Evolutionary conservation across 2,329 filamentous ascomycete genomes (phyloP).

Genomic region (Kalmusia sp.): DNA sequence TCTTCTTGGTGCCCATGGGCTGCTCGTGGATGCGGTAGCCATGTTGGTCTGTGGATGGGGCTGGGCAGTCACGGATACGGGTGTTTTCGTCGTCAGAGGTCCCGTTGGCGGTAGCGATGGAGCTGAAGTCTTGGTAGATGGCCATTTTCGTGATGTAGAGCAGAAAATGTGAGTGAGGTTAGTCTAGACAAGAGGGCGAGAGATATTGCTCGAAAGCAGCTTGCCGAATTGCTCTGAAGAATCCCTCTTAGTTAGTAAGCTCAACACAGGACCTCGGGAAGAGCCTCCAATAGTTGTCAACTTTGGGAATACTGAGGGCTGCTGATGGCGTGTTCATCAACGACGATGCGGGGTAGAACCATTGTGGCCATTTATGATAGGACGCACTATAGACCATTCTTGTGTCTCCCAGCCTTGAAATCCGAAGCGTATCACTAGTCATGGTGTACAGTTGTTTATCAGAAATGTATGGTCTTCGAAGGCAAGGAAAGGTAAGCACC

Average conservation of each 20-base stretch:
- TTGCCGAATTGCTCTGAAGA: not conserved
- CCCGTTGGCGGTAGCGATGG: constrained; percentile 10
- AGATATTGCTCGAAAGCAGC: too few species aligned
- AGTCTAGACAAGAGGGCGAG: not conserved
- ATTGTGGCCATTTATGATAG: not conserved
- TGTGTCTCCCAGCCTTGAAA: too few species aligned
- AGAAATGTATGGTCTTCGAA: too few species aligned
- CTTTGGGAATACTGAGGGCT: not conserved
- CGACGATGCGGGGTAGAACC: constrained; percentile 1
- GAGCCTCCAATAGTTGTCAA: too few species aligned
- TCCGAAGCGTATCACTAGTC: too few species aligned
- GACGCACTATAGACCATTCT: too few species aligned
- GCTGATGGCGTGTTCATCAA: not conserved
- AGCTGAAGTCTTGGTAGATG: constrained; percentile 5
- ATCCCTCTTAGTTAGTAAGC: not conserved
- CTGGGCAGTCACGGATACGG: not conserved
- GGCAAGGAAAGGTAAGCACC: too few species aligned
- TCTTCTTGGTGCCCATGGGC: constrained; percentile 51
- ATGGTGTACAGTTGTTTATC: too few species aligned
- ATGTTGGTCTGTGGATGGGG: constrained; percentile 36
- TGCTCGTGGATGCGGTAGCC: constrained; percentile 54
- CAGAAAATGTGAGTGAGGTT: not conserved
- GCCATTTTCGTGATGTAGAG: too few species aligned
- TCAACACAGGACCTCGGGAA: not conserved
- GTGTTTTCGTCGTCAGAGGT: constrained; percentile 32